phyloP scores from a whole-genome alignment of 495 filamentous ascomycete genomes.

The Tetracladium setigerum region DNA sequence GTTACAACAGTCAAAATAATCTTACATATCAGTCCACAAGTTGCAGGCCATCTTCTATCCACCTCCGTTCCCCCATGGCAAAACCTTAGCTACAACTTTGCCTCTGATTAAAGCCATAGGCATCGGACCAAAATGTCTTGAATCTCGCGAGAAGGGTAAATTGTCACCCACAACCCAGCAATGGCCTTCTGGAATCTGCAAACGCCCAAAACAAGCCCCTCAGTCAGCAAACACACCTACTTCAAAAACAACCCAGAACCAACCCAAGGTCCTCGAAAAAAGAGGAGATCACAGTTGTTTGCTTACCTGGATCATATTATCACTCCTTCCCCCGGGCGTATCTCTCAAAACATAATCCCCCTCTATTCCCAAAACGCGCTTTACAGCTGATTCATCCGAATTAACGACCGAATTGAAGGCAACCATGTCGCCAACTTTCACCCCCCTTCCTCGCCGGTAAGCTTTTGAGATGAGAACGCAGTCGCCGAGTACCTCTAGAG shows the following conservation, averaged over 20 bases:
- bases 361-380: slow-evolving; percentile 78
- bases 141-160: slow-evolving; percentile 73
- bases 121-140: slow-evolving; percentile 74
- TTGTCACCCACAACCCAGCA: slow-evolving; percentile 88
- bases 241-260: not conserved
- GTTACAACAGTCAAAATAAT: too few relatives aligned
- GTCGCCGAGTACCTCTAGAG: slow-evolving; percentile 57
- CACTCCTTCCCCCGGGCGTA: slow-evolving; percentile 38
- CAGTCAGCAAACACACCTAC: not conserved
- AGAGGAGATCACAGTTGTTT: too few relatives aligned
- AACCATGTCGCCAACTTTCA: slow-evolving; percentile 78
- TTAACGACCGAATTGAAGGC: slow-evolving; percentile 66
- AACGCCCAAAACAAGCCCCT: not conserved
- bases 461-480: slow-evolving; percentile 57
- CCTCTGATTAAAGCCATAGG: slow-evolving; percentile 79
- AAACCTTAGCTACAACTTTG: slow-evolving; percentile 67
- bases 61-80: slow-evolving; percentile 43
- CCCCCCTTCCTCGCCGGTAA: slow-evolving; percentile 57
- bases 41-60: slow-evolving; percentile 44
- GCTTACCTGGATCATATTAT: slow-evolving; percentile 75
- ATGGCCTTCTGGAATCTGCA: slow-evolving; percentile 79
- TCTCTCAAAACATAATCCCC: slow-evolving; percentile 84
- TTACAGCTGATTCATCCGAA: slow-evolving; percentile 54
- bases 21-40: too few relatives aligned
- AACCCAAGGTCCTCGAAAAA: too few relatives aligned